Evolutionary conservation across 139 green algal species (phyloP), one percentile per base, ranked within the genome.

Genomic region (Picochlorum sp.): DNA sequence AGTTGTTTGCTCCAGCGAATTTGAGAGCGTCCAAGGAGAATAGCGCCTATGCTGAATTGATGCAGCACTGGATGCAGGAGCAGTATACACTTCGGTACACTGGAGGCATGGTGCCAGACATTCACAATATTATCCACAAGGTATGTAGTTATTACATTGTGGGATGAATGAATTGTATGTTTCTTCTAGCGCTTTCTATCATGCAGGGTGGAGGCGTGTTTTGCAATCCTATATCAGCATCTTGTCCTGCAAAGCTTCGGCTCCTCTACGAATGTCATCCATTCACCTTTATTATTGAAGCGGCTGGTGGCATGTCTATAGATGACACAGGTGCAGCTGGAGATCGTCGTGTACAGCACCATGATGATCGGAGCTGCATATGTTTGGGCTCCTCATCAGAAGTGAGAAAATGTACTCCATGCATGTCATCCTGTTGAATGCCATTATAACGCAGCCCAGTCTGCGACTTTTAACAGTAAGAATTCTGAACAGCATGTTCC

Each of bases 201-300:
- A 72, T 77, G 11, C 91, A 92, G 77, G 83, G 86, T 16, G 84
- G 84, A 13, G 89, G 89, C 23, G 74, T 95, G 10, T 95, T 95
- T 69, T 87, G 78, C 72, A 92, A 87, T 74, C 87, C 89, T 14
- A 63, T 57, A 41, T 89, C 83, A 1, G 1, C 66, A 2, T 47
- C 54, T 6, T 80, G 83, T 20, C 79, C 80, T 3, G 77, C 86
- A 16, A 95, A 95, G 79, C 79, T 95, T 64, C 67, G 89, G 41
- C 66, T 94, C 62, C 71, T 95, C 69, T 95, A 90, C 62, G 89
- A 95, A 67, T 85, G 75, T 56, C 76, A 79, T 7, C 89, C 89
- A 0, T 52, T 95, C 49, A 74, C 89, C 0, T 73, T 88, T 4
- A 68, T 93, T 0, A 69, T 90, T 1, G 86, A 92, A 74, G 85